phyloP scores from a whole-genome alignment of 1,139 yeast genomes.

The Geotrichum cucujoidarum region DNA sequence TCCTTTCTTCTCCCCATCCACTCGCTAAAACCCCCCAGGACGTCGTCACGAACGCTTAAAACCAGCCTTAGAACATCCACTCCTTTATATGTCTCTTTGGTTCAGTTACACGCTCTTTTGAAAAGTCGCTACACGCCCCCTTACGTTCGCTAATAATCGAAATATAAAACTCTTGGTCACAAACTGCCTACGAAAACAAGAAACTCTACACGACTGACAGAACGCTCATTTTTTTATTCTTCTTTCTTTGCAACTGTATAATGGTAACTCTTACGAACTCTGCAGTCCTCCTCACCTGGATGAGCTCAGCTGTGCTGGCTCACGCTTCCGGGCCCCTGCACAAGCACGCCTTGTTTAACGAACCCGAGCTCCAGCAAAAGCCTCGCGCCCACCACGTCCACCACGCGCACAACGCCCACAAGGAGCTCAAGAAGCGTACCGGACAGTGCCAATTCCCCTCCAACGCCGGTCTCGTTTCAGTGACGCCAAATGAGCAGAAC shows the following conservation, averaged over 20 bases:
- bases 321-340: not conserved
- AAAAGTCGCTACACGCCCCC: not conserved
- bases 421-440: slow-evolving; percentile 4
- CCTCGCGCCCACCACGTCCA: slow-evolving; percentile 7
- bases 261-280: not conserved
- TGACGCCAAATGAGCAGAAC: slow-evolving; percentile 53
- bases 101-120: not conserved
- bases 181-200: no score
- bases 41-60: not conserved
- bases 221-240: no score
- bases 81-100: slow-evolving; percentile 3
- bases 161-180: no score
- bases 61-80: not conserved
- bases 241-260: not conserved
- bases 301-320: not conserved
- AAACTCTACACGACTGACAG: no score
- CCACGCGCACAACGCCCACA: slow-evolving; percentile 6
- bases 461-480: slow-evolving; percentile 59
- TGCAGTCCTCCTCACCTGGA: not conserved
- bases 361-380: not conserved
- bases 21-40: not conserved
- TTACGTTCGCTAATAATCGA: not conserved
- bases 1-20: not conserved
- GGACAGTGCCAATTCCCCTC: slow-evolving; percentile 64
- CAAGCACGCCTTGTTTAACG: not conserved